phyloP scores from a whole-genome alignment of 2,329 filamentous ascomycete genomes.

The Diaporthe vexans region DNA sequence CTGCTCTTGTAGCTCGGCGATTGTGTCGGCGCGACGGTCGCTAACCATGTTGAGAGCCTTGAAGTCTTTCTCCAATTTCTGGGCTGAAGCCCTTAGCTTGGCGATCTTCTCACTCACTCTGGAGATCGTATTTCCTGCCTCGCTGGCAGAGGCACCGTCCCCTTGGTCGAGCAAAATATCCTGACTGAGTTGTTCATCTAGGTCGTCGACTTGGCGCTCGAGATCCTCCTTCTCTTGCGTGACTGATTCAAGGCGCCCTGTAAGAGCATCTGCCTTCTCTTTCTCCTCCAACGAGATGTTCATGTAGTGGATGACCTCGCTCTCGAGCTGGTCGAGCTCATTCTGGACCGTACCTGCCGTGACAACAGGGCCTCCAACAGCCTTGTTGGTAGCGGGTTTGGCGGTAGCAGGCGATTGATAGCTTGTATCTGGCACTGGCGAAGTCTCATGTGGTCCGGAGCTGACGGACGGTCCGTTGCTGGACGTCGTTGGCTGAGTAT shows the following conservation, averaged over 20 bases:
- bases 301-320: slow-evolving; percentile 34
- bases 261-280: neutral
- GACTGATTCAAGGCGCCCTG: neutral
- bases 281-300: slow-evolving; percentile 22
- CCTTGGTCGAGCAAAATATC: neutral
- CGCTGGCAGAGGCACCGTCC: neutral
- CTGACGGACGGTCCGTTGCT: neutral
- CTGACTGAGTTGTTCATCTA: neutral
- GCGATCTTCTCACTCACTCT: neutral
- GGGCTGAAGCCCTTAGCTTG: neutral
- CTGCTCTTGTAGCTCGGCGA: neutral
- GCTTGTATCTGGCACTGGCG: too few species aligned
- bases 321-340: slow-evolving; percentile 19
- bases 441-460: too few species aligned
- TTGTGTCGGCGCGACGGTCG: neutral
- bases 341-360: neutral
- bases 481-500: neutral
- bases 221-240: slow-evolving; percentile 8
- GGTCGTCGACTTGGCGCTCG: slow-evolving; percentile 16
- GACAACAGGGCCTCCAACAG: neutral
- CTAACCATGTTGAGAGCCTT: neutral
- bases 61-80: neutral
- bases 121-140: neutral
- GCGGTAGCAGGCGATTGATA: too few species aligned
- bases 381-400: neutral